Evolutionary conservation across 345 rosid species (phyloP).

Genomic region (Lepidium sativum): DNA sequence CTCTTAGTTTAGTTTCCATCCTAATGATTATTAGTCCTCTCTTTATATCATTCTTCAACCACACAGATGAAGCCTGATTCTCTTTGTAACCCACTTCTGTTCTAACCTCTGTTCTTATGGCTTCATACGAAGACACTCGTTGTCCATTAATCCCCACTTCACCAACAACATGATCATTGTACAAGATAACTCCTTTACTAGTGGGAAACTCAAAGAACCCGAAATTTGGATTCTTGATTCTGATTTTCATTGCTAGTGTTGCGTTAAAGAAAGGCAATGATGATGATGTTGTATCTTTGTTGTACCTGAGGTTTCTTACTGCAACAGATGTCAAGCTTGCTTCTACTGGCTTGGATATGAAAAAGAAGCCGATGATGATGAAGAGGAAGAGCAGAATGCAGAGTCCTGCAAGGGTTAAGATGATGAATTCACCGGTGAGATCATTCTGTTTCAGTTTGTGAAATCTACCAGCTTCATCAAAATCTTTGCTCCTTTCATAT

Average conservation of each 20-base stretch:
- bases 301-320: conserved; percentile 20
- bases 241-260: conserved; percentile 14
- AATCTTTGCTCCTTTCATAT: conserved; percentile 16
- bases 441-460: conserved; percentile 5
- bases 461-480: neutral
- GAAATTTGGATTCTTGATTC: conserved; percentile 16
- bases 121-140: conserved; percentile 9
- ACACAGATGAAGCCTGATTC: conserved; percentile 1
- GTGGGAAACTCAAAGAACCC: conserved; percentile 18
- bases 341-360: conserved; percentile 21
- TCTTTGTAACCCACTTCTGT: conserved; percentile 15
- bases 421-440: conserved; percentile 1
- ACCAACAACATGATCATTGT: conserved; percentile 21
- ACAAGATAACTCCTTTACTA: conserved; percentile 16
- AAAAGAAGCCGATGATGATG: conserved; percentile 19
- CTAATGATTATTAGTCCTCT: conserved; percentile 13
- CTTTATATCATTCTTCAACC: conserved; percentile 26
- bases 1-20: conserved; percentile 16
- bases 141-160: conserved; percentile 20
- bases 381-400: conserved; percentile 18
- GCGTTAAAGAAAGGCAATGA: conserved; percentile 21
- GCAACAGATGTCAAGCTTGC: conserved; percentile 14
- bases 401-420: conserved; percentile 15
- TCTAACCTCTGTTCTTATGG: neutral
- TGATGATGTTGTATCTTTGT: conserved; percentile 11